Conservation (phyloP, 2,329 filamentous ascomycete genomes). For the Grosmannia serpens region DNA sequence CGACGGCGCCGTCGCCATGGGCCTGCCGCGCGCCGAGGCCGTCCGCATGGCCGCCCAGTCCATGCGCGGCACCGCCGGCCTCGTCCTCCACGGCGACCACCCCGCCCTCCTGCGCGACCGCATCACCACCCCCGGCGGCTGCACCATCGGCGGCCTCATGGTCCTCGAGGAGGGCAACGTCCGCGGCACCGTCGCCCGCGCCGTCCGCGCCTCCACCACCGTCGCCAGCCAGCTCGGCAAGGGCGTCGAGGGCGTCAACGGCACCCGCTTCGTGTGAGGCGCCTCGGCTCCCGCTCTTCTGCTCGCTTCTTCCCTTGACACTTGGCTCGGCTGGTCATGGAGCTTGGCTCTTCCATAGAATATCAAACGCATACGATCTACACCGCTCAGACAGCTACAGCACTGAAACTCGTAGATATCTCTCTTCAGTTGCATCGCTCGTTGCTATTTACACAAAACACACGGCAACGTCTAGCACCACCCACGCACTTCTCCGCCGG, state of each 20-base stretch:
- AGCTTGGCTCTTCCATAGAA: too few species aligned
- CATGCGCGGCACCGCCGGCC: conserved; percentile 59
- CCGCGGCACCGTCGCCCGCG: conserved; percentile 53
- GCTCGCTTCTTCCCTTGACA: too few species aligned
- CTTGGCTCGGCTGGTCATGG: too few species aligned
- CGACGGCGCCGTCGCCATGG: conserved; percentile 71
- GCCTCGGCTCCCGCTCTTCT: too few species aligned
- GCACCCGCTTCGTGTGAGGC: conserved; percentile 23
- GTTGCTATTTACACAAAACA: background rate
- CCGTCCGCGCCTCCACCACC: conserved; percentile 58
- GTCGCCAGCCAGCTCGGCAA: conserved; percentile 56
- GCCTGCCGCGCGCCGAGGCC: conserved; percentile 59
- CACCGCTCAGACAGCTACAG: too few species aligned
- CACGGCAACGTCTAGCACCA: too few species aligned
- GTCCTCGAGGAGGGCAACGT: conserved; percentile 63
- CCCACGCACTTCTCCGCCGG: background rate
- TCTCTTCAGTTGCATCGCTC: background rate
- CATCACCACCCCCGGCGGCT: conserved; percentile 67
- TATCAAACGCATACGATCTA: background rate
- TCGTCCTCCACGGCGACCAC: conserved; percentile 60
- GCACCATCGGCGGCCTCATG: conserved; percentile 63
- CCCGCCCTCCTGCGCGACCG: conserved; percentile 65
- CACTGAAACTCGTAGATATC: background rate
- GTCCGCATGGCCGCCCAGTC: conserved; percentile 69
- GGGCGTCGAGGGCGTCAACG: conserved; percentile 38